Evolutionary conservation across 441 rosid genomes (phyloP).

Genomic region (Pelargonium cotyledonis): DNA sequence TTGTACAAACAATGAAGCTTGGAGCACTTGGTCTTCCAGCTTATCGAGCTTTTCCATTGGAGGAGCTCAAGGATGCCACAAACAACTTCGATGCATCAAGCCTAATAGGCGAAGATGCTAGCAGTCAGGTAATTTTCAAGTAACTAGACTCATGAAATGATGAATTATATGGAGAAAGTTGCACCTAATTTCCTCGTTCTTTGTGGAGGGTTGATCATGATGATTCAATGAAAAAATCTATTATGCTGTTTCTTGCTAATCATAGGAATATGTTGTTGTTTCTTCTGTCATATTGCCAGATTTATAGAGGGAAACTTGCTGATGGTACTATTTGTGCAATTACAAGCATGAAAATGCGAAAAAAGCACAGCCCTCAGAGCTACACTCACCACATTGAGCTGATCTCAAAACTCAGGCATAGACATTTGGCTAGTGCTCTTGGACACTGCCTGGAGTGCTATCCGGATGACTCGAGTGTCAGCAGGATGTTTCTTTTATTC

Average conservation of each 20-base stretch:
- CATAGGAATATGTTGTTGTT: neutral
- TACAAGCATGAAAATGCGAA: slow-evolving; percentile 37
- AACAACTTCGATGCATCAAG: slow-evolving; percentile 33
- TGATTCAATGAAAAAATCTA: neutral
- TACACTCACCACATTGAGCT: slow-evolving; percentile 41
- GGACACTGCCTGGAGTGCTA: slow-evolving; percentile 51
- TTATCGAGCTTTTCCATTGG: slow-evolving; percentile 48
- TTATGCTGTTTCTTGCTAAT: neutral
- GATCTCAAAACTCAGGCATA: slow-evolving; percentile 52
- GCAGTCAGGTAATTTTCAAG: slow-evolving; percentile 27
- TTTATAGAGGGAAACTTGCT: slow-evolving; percentile 35
- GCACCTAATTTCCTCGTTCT: neutral
- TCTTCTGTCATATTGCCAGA: slow-evolving; percentile 25
- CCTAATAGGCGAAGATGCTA: slow-evolving; percentile 27
- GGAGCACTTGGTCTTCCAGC: slow-evolving; percentile 44
- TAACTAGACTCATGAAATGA: too few relatives aligned
- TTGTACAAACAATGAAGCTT: slow-evolving; percentile 60
- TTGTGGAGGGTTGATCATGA: neutral
- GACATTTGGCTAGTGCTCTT: slow-evolving; percentile 46
- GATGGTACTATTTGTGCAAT: slow-evolving; percentile 38
- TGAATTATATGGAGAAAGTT: neutral
- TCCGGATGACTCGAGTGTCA: slow-evolving; percentile 33
- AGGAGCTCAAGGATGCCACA: slow-evolving; percentile 55
- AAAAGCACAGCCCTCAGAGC: slow-evolving; percentile 28
- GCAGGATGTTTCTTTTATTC: slow-evolving; percentile 36